A percentile compares a stretch with the other conserved stretches of the same genome.
phyloP scores from a whole-genome alignment of 208 protist species.

The Zelonia costaricensis region DNA sequence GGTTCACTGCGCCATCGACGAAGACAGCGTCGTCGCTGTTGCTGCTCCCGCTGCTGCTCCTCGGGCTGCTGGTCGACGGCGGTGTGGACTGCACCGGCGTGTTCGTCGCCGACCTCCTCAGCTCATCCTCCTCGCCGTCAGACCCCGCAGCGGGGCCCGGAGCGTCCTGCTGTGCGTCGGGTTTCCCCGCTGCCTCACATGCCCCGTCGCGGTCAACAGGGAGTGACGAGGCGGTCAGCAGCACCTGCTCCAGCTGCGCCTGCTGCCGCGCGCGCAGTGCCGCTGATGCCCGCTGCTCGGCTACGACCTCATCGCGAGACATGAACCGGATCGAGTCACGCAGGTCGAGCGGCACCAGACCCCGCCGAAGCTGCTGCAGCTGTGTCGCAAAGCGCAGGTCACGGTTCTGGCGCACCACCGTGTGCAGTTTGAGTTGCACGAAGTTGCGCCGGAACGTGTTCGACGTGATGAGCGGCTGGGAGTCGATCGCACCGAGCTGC shows the following conservation, averaged over 20 bases:
- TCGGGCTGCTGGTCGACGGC: background rate
- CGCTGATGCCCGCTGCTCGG: slow-evolving; percentile 21
- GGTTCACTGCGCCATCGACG: slow-evolving; percentile 66
- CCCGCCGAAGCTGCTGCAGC: slow-evolving; percentile 75
- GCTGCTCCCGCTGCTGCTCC: background rate
- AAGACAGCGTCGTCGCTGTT: slow-evolving; percentile 11
- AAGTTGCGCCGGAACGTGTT: slow-evolving; percentile 78
- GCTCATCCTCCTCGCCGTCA: slow-evolving; percentile 5
- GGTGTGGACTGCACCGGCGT: background rate
- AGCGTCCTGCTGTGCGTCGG: background rate
- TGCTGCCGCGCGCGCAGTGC: slow-evolving; percentile 25
- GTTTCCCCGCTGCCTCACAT: background rate
- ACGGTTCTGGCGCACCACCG: slow-evolving; percentile 55
- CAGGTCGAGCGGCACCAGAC: slow-evolving; percentile 61
- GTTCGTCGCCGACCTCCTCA: background rate
- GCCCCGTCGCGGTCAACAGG: no score
- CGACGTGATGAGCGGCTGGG: slow-evolving; percentile 62
- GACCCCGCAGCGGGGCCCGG: no score
- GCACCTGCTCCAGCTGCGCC: slow-evolving; percentile 26
- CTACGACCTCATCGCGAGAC: slow-evolving; percentile 20
- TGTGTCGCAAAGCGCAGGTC: slow-evolving; percentile 58
- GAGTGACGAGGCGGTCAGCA: slow-evolving; percentile 1
- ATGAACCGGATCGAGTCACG: slow-evolving; percentile 62
- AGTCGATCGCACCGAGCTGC: slow-evolving; percentile 81
- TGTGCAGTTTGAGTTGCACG: slow-evolving; percentile 77